A percentile compares a stretch with the other conserved stretches of the same genome.
These are phyloP conservation scores for Cladosporium sp. DNA, from an alignment of 2,329 filamentous ascomycete species.

Conservation along the genomic window DNA sequence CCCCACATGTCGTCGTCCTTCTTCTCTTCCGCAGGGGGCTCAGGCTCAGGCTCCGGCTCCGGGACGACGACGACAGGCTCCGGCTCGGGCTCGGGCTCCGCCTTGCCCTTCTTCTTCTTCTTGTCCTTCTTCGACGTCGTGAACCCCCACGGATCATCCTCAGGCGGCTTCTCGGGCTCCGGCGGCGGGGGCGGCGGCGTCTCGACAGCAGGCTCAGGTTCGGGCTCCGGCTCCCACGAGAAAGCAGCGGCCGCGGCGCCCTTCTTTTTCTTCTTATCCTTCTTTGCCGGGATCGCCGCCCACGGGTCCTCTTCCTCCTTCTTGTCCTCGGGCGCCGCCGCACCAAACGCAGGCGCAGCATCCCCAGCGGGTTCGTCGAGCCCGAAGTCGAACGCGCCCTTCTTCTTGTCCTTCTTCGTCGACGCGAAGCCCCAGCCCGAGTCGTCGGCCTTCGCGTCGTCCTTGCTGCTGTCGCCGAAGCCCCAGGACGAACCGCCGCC, in stretches of 20 bases:
- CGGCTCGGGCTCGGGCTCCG: slow-evolving; percentile 30
- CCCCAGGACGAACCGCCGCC: slow-evolving; percentile 28
- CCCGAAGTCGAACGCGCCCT: slow-evolving; percentile 26
- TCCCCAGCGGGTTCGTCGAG: slow-evolving; percentile 18
- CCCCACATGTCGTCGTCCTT: slow-evolving; percentile 33
- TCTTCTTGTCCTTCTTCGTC: slow-evolving; percentile 33
- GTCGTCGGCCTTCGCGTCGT: slow-evolving; percentile 21
- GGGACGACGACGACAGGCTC: slow-evolving; percentile 30
- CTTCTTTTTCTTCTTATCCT: slow-evolving; percentile 30
- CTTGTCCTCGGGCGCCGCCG: slow-evolving; percentile 17
- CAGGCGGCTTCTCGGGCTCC: slow-evolving; percentile 21
- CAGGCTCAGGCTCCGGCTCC: slow-evolving; percentile 33
- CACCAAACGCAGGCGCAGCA: slow-evolving; percentile 1
- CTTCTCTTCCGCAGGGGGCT: slow-evolving; percentile 29
- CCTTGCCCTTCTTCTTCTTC: slow-evolving; percentile 36
- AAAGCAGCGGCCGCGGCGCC: slow-evolving; percentile 19
- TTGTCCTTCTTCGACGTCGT: slow-evolving; percentile 35
- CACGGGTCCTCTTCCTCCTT: slow-evolving; percentile 22
- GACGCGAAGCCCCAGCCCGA: slow-evolving; percentile 26
- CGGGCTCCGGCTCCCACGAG: slow-evolving; percentile 10
- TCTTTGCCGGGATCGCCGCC: slow-evolving; percentile 21
- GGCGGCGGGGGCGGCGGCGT: slow-evolving; percentile 20
- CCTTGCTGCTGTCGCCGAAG: slow-evolving; percentile 23
- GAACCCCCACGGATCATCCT: slow-evolving; percentile 31
- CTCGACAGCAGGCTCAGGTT: slow-evolving; percentile 22